Conservation (phyloP, 345 rosid species). For the Heritiera littoralis region DNA sequence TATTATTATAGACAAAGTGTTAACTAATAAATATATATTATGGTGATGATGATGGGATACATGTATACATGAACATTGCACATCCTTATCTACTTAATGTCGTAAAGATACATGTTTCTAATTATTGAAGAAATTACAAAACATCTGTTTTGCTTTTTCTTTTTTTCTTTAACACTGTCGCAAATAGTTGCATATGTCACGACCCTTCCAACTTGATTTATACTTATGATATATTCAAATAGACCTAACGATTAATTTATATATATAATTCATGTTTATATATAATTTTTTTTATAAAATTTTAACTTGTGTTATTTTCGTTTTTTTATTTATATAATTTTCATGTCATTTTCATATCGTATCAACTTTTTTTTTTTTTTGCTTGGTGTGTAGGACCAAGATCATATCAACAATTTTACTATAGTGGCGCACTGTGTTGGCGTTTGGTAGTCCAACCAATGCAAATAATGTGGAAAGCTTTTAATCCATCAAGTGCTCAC, state of each 20-base stretch:
- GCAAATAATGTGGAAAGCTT: not conserved
- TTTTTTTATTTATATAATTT: too few relatives aligned
- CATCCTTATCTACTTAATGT: not conserved
- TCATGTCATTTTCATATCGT: too few relatives aligned
- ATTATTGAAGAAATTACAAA: not conserved
- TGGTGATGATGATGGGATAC: not conserved
- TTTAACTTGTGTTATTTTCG: too few relatives aligned
- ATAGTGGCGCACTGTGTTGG: conserved; percentile 2
- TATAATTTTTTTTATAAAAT: too few relatives aligned
- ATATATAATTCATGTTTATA: too few relatives aligned
- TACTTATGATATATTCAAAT: not conserved
- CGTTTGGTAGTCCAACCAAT: conserved; percentile 9
- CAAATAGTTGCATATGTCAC: not conserved
- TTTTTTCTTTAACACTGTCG: not conserved
- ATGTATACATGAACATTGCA: not conserved
- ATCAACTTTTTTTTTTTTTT: not conserved
- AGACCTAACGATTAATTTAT: not conserved
- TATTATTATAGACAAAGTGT: too few relatives aligned
- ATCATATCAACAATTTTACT: not conserved
- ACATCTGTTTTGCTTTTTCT: not conserved
- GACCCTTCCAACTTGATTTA: not conserved
- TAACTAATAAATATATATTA: not conserved
- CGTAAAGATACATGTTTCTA: not conserved
- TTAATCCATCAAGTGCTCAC: not conserved
- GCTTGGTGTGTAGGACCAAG: not conserved